Percentiles rank a stretch among this genome's conserved stretches.
These are phyloP conservation scores for Phytophthora pisi DNA, from an alignment of 352 stramenopile genomes.

Conservation along the genomic window DNA sequence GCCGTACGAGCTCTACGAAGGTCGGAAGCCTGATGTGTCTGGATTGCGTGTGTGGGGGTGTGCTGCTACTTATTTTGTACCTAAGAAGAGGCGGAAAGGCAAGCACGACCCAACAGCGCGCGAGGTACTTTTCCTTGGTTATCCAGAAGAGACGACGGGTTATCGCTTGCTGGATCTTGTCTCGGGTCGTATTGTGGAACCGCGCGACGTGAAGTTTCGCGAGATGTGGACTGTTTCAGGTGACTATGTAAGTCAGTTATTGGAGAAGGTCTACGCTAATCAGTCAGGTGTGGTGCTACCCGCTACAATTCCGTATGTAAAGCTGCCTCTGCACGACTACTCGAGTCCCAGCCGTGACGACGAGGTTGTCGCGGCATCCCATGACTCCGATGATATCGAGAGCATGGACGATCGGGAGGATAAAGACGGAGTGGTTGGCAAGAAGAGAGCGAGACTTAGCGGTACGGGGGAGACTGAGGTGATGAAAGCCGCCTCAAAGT, in stretches of 20 bases:
- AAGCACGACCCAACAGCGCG: not conserved
- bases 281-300: not conserved
- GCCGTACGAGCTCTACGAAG: not conserved
- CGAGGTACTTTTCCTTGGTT: not conserved
- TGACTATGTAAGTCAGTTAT: not conserved
- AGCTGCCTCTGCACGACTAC: not conserved
- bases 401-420: not conserved
- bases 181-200: not conserved
- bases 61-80: not conserved
- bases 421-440: not conserved
- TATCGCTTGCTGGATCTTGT: not conserved
- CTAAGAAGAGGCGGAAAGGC: not conserved
- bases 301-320: not conserved
- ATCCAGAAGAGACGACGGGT: not conserved
- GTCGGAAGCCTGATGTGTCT: not conserved
- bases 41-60: not conserved
- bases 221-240: not conserved
- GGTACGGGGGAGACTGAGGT: too few relatives aligned
- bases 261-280: not conserved
- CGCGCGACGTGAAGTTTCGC: not conserved
- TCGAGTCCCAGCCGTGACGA: not conserved
- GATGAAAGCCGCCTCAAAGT: not conserved
- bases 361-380: not conserved
- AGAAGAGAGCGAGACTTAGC: not conserved
- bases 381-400: not conserved